A percentile compares a stretch with the other conserved stretches of the same genome.
These are phyloP conservation scores for Nigrospora sphaerica DNA, from an alignment of 2,329 filamentous ascomycete genomes.

Conservation along the genomic window DNA sequence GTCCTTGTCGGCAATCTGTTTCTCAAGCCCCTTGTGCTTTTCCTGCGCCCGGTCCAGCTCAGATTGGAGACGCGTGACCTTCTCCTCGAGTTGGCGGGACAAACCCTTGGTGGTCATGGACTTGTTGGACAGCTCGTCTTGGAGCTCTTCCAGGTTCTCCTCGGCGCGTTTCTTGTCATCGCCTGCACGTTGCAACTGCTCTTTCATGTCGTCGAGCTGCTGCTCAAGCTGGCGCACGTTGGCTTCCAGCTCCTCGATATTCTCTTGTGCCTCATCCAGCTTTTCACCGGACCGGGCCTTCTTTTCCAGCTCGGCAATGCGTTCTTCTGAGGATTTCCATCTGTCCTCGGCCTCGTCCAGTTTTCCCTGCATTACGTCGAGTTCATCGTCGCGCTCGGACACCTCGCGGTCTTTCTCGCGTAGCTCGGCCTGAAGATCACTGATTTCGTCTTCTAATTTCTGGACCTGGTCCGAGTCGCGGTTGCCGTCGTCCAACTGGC, in stretches of 20 bases:
- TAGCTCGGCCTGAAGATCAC: slow-evolving; percentile 68
- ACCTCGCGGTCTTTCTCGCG: slow-evolving; percentile 69
- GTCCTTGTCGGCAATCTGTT: slow-evolving; percentile 38
- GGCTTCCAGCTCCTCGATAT: slow-evolving; percentile 51
- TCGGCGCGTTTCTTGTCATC: slow-evolving; percentile 51
- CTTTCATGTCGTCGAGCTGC: slow-evolving; percentile 46
- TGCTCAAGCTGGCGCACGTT: slow-evolving; percentile 46
- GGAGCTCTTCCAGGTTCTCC: slow-evolving; percentile 56
- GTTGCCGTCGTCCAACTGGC: slow-evolving; percentile 49
- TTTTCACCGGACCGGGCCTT: slow-evolving; percentile 45
- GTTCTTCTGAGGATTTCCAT: slow-evolving; percentile 47
- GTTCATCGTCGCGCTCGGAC: slow-evolving; percentile 67
- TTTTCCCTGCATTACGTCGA: slow-evolving; percentile 57
- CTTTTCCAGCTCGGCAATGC: slow-evolving; percentile 48
- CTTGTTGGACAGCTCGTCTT: slow-evolving; percentile 73
- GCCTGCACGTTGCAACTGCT: slow-evolving; percentile 45
- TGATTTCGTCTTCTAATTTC: slow-evolving; percentile 65
- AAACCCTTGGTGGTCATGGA: slow-evolving; percentile 69
- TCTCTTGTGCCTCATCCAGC: slow-evolving; percentile 48
- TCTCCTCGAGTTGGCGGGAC: slow-evolving; percentile 69
- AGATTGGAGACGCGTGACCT: slow-evolving; percentile 56
- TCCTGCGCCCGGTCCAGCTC: slow-evolving; percentile 51
- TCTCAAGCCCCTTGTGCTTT: slow-evolving; percentile 44
- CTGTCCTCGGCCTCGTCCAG: slow-evolving; percentile 37
- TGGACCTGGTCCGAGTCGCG: slow-evolving; percentile 52